These are phyloP conservation scores for Sophora flavescens DNA, from an alignment of 306 rosid genomes.

Conservation along the genomic window DNA sequence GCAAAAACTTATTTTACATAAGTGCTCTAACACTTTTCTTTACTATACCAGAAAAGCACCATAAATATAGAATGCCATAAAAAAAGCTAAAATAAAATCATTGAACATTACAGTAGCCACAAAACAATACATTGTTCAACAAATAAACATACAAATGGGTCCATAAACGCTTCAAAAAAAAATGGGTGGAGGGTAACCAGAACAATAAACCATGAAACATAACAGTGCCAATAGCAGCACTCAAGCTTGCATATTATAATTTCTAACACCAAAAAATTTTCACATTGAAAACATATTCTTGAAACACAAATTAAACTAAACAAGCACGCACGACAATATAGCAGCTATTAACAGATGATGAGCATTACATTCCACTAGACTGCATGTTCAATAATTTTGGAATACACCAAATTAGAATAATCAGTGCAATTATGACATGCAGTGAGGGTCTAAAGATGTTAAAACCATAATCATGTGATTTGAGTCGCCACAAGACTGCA, in stretches of 20 bases:
- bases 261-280: background rate
- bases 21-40: background rate
- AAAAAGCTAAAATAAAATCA: background rate
- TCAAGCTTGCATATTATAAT: slow-evolving; percentile 7
- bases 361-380: background rate
- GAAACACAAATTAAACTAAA: slow-evolving; percentile 1
- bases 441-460: slow-evolving; percentile 1
- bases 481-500: background rate
- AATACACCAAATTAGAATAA: background rate
- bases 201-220: slow-evolving; percentile 21
- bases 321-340: background rate
- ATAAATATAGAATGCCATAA: background rate
- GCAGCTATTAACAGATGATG: background rate
- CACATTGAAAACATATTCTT: background rate
- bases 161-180: slow-evolving; percentile 9
- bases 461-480: background rate
- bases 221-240: slow-evolving; percentile 6
- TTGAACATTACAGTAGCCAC: slow-evolving; percentile 3
- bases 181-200: background rate
- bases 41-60: slow-evolving; percentile 17
- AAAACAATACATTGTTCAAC: slow-evolving; percentile 10
- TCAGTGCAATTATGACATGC: background rate
- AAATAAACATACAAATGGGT: background rate
- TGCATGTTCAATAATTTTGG: background rate
- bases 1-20: background rate